Conservation (phyloP, 768 basidiomycete species). For the Vararia minispora region DNA sequence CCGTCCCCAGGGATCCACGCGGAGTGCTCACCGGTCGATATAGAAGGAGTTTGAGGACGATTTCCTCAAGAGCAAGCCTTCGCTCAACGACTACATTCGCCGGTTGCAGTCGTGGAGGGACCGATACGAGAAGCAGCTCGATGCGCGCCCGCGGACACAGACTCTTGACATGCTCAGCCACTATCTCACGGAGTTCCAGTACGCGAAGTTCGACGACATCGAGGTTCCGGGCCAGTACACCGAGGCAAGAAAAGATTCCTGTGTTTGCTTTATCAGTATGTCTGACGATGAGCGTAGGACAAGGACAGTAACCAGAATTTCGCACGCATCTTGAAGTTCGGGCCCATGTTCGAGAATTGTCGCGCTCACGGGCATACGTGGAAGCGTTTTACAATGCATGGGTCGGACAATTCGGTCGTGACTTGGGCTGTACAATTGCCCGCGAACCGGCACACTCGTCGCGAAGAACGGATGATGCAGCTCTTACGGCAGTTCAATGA, state of each 20-base stretch:
- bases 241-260: constrained; percentile 57
- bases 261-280: not conserved
- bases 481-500: constrained; percentile 91
- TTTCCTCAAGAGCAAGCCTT: constrained; percentile 70
- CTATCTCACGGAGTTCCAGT: constrained; percentile 95
- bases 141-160: constrained; percentile 73
- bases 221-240: constrained; percentile 99
- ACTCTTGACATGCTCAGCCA: constrained; percentile 81
- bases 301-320: constrained; percentile 92
- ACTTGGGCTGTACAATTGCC: constrained; percentile 90
- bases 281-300: constrained; percentile 42
- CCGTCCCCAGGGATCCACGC: not conserved
- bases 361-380: constrained; percentile 79
- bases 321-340: constrained; percentile 82
- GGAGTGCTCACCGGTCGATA: constrained; percentile 4
- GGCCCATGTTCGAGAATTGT: constrained; percentile 82
- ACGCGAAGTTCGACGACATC: constrained; percentile 94
- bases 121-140: constrained; percentile 75
- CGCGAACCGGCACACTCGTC: constrained; percentile 69
- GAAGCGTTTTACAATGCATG: constrained; percentile 85
- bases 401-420: constrained; percentile 80
- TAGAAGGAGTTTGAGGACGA: constrained; percentile 89
- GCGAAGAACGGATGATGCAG: constrained; percentile 89
- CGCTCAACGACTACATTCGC: constrained; percentile 77
- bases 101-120: constrained; percentile 91